Evolutionary conservation across 2,329 filamentous ascomycete genomes (phyloP), one percentile per base, ranked within the genome.

Genomic region (Cladosporium sp.): DNA sequence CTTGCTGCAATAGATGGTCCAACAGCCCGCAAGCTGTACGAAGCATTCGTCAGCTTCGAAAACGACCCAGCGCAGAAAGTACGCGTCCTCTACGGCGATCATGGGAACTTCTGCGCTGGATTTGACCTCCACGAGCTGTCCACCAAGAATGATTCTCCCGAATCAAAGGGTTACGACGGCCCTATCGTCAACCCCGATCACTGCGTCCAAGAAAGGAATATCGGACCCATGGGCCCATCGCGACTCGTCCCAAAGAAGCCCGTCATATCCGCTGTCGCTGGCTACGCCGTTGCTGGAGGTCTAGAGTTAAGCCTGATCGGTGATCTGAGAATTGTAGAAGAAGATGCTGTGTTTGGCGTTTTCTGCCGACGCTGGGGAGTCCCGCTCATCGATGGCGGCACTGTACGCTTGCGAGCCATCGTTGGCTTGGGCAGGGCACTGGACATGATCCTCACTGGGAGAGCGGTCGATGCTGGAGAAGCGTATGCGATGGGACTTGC

Each of bases 381-480:
- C 0, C 83, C 83, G 4, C 72, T 85, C 28, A 81, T 85, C 50
- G 84, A 78, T 59, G 81, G 81, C 8, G 85, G 84, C 1, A 86
- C 84, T 0, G 83, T 86, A 0, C 79, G 84, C 1, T 72, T 86
- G 6, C 83, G 82, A 65, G 78, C 78, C 1, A 78, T 85, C 53
- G 73, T 87, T 26, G 85, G 85, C 0, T 75, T 86, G 0, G 83
- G 84, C 0, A 72, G 83, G 2, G 84, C 85, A 0, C 67, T 86
- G 64, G 85, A 87, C 71, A 83, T 87, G 80, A 84, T 86, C 18
- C 74, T 87, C 5, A 87, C 85, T 0, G 85, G 85, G 0, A 75
- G 84, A 0, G 70, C 79, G 0, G 82, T 87, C 0, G 69, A 67
- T 0, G 84, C 84, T 0, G 69, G 78, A 21, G 84, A 87, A 68